phyloP scores from a whole-genome alignment of 208 protist genomes.

The Wallacemonas sp. region DNA sequence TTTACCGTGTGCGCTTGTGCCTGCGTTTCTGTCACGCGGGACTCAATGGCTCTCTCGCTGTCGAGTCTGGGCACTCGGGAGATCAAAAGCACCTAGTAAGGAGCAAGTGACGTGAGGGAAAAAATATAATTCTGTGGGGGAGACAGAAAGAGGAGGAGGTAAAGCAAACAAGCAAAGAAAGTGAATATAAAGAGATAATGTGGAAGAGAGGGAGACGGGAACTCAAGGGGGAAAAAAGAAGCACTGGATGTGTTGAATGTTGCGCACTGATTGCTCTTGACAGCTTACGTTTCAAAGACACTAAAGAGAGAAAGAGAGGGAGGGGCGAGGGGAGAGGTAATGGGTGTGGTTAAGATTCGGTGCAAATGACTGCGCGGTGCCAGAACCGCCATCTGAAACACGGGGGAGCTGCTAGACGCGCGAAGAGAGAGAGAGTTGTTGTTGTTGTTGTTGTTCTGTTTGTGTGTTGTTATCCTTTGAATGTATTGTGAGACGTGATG shows the following conservation, averaged over 20 bases:
- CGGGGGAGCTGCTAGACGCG: not conserved
- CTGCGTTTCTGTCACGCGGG: too few species aligned
- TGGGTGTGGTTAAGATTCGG: not conserved
- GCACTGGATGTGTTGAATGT: not conserved
- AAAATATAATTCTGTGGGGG: too few species aligned
- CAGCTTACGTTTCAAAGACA: too few species aligned
- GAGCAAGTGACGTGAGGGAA: too few species aligned
- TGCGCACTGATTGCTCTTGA: too few species aligned
- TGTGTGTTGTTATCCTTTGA: too few species aligned
- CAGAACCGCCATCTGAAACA: not conserved
- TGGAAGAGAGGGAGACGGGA: not conserved
- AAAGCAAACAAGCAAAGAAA: not conserved
- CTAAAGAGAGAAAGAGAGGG: not conserved
- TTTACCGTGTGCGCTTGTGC: too few species aligned
- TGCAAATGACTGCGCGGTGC: not conserved
- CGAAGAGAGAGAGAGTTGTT: not conserved
- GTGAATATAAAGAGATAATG: not conserved
- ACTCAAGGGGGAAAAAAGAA: not conserved
- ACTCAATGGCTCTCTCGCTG: too few species aligned
- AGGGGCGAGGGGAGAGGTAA: too few species aligned
- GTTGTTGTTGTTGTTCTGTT: not conserved
- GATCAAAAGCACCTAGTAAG: not conserved
- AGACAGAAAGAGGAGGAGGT: too few species aligned
- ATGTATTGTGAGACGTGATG: too few species aligned
- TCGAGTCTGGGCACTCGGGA: too few species aligned